Evolutionary conservation across 257 asterid species (phyloP), one percentile per base, ranked within the genome.

Genomic region (Solanum piurae): DNA sequence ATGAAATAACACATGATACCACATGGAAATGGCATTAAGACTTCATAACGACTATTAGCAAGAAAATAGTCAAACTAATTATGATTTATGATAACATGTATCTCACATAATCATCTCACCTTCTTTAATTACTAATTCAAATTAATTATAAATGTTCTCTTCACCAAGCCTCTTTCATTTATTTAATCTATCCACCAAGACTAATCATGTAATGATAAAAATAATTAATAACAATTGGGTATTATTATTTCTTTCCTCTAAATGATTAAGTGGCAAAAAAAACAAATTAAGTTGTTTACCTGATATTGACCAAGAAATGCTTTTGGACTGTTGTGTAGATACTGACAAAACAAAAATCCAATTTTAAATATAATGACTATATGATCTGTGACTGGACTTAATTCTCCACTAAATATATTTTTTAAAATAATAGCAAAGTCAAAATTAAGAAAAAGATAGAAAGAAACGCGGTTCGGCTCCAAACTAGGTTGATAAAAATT

Each of bases 1-100:
- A 40, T 2, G 25, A 25, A 80, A 80, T 4, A 90, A 91, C 98
- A 93, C 96, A 91, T 92, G 96, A 95, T 92, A 90, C 94, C 97
- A 94, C 95, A 93, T 93, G 97, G 94, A 94, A 85, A 87, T 89
- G 90, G 87, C 86, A 87, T 88, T 91, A 86, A 37, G 90, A 82
- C 88, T 80, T 89, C 64, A 83, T 85, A 88, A 60, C 58, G 90
- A 64, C 84, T 79, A 4, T 83, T 87, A 86, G 68, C 40, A 73
- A 86, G 89, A 91, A 86, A 88, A 29, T 88, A 88, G 94, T 94
- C 95, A 91, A 92, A 87, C 88, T 12, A 21, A 77, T 60, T 83
- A 27, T 25, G 40, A 37, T n/a, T 86, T 80, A 13, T 76, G 49
- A 77, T 37, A 46, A 49, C 85, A 80, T 80, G 85, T 80, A 80